These are phyloP conservation scores for Auricularia cornea DNA, from an alignment of 768 basidiomycete genomes.

Conservation along the genomic window DNA sequence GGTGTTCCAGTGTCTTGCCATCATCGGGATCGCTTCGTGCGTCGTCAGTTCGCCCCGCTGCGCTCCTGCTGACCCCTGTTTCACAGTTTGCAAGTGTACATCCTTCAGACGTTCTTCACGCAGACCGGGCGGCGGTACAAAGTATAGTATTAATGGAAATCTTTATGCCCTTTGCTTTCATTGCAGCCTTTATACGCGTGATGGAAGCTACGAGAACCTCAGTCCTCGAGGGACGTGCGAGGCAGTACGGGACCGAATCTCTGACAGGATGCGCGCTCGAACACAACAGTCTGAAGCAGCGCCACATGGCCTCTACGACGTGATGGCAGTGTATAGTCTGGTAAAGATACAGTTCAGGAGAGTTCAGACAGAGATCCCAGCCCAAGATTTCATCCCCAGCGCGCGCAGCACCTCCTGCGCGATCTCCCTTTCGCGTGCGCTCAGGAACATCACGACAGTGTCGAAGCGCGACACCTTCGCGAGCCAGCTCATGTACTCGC, in stretches of 20 bases:
- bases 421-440: slow-evolving; percentile 37
- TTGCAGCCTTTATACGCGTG: no score
- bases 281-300: no score
- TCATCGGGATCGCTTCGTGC: slow-evolving; percentile 83
- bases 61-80: slow-evolving; percentile 8
- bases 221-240: no score
- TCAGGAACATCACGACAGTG: slow-evolving; percentile 58
- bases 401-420: background rate
- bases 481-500: slow-evolving; percentile 46
- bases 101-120: slow-evolving; percentile 96
- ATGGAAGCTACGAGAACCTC: no score
- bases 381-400: background rate
- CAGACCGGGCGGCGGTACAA: slow-evolving; percentile 84
- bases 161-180: background rate
- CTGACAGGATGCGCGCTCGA: no score
- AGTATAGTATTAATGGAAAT: slow-evolving; percentile 39
- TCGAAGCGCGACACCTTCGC: slow-evolving; percentile 50
- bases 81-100: slow-evolving; percentile 75
- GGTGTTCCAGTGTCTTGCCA: slow-evolving; percentile 64
- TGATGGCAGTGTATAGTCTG: background rate
- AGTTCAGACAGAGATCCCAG: background rate
- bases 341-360: background rate
- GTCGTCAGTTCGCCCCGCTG: slow-evolving; percentile 25
- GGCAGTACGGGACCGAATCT: no score
- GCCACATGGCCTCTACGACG: no score